Evolutionary conservation across 768 basidiomycete genomes (phyloP).

Genomic region (Lyophyllum shimeji): DNA sequence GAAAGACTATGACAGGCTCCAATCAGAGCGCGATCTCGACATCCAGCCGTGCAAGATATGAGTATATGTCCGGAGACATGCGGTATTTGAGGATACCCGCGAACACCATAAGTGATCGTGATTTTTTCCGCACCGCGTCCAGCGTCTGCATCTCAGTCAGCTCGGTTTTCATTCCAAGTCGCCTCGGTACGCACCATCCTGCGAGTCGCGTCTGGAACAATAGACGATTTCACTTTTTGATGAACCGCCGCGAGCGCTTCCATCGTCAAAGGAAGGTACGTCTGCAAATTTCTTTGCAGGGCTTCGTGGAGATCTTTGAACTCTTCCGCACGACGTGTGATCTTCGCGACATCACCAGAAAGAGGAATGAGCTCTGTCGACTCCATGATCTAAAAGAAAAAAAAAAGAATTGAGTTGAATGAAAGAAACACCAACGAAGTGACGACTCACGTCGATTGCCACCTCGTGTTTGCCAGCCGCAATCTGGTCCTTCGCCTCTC

Average conservation of each 20-base stretch:
- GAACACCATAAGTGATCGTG: conserved; percentile 84
- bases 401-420: neutral
- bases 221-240: conserved; percentile 69
- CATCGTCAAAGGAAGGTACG: conserved; percentile 89
- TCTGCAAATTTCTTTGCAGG: conserved; percentile 86
- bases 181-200: conserved; percentile 58
- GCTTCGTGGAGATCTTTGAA: conserved; percentile 87
- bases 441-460: conserved; percentile 73
- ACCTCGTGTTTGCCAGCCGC: conserved; percentile 69
- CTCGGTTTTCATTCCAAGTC: conserved; percentile 8
- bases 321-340: conserved; percentile 83
- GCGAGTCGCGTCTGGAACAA: conserved; percentile 70
- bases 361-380: conserved; percentile 86
- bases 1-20: neutral
- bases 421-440: neutral
- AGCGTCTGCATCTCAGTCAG: conserved; percentile 49
- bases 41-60: conserved; percentile 80
- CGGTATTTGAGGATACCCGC: conserved; percentile 86
- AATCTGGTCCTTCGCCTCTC: conserved; percentile 80
- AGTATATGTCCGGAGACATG: conserved; percentile 88
- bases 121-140: conserved; percentile 69
- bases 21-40: conserved; percentile 78
- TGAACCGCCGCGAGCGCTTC: conserved; percentile 84
- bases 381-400: conserved; percentile 68
- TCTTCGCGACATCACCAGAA: conserved; percentile 79